Conservation (phyloP, 2,329 filamentous ascomycete species). For the Aspergillus sp. region DNA sequence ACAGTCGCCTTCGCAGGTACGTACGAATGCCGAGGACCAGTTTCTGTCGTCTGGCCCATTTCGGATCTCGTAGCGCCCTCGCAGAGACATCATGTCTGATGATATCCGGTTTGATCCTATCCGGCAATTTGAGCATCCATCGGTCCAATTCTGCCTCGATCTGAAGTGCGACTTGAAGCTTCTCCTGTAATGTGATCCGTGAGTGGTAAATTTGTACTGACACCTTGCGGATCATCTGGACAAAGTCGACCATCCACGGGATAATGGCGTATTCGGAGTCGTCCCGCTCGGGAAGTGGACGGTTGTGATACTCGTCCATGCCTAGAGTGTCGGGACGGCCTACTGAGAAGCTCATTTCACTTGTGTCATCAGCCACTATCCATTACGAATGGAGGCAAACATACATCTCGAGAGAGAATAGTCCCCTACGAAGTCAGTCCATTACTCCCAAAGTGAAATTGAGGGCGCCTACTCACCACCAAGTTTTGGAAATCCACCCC, state of each 20-base stretch:
- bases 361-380: constrained; percentile 19
- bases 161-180: constrained; percentile 31
- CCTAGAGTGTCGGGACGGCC: constrained; percentile 50
- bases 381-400: neutral
- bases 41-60: constrained; percentile 37
- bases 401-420: constrained; percentile 47
- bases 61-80: constrained; percentile 32
- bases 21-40: constrained; percentile 40
- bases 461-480: constrained; percentile 38
- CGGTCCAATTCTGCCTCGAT: constrained; percentile 36
- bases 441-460: neutral
- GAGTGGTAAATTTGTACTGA: constrained; percentile 42
- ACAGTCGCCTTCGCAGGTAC: constrained; percentile 2
- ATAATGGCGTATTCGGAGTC: constrained; percentile 38
- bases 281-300: constrained; percentile 35
- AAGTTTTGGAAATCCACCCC: constrained; percentile 44
- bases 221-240: constrained; percentile 39
- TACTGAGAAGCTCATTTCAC: constrained; percentile 49
- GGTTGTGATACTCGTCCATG: constrained; percentile 49
- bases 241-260: constrained; percentile 41
- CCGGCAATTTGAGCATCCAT: constrained; percentile 35
- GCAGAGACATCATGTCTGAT: constrained; percentile 18
- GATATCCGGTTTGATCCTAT: constrained; percentile 30
- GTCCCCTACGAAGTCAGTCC: constrained; percentile 30
- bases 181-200: constrained; percentile 32